Evolutionary conservation across 2,329 filamentous ascomycete species (phyloP), one percentile per base, ranked within the genome.

Genomic region (Cryphonectria naterciae): DNA sequence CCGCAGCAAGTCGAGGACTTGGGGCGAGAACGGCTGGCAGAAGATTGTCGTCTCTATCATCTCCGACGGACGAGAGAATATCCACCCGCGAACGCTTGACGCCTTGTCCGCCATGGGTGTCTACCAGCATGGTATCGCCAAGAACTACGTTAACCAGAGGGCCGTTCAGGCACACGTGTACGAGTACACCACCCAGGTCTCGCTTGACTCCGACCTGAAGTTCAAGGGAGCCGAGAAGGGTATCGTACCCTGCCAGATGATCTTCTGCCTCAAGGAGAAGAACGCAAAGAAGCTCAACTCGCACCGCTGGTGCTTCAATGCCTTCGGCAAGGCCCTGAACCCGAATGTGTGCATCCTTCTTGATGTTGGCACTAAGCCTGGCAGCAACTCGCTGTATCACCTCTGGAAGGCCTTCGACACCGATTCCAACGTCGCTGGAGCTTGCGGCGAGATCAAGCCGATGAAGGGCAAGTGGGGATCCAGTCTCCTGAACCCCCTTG

Each of bases 181-280:
- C 84, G 96, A 99, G 80, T 99, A 99, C 83, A 99, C 96, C 0
- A 98, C 96, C 0, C 97, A 99, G 78, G 96, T 99, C 15, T 98
- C 95, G 0, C 88, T 99, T 13, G 96, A 99, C 79, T 88, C 95
- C 0, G 95, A 98, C 75, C 88, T 99, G 74, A 98, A 98, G 81
- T 99, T 99, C 86, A 99, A 99, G 84, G 96, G 97, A 46, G 96
- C 96, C 0, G 97, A 99, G 82, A 99, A 99, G 85, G 96, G 97
- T 43, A 99, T 99, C 75, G 94, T 98, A 17, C 97, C 96, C 1
- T 97, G 94, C 78, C 96, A 99, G 83, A 94, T 99, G 85, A 95
- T 99, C 77, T 99, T 99, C 81, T 99, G 97, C 78, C 84, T 99
- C 73, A 99, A 99, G 83, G 96, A 99, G 80, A 95, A 96, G 84